Evolutionary conservation across 179 eudicot genomes (phyloP).

Genomic region (Silene noctiflora): DNA sequence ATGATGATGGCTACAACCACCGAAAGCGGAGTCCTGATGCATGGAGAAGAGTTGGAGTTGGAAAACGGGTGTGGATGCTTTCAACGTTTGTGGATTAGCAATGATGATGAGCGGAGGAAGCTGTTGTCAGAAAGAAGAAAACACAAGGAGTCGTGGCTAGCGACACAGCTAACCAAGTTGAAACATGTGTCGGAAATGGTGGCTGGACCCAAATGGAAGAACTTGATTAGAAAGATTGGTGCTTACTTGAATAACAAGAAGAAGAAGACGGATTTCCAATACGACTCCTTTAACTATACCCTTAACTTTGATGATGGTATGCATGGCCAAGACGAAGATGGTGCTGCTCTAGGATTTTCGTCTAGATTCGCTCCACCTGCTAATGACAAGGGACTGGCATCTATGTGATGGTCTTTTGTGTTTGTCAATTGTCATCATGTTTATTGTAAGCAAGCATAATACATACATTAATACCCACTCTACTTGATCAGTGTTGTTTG

Average conservation of each 20-base stretch:
- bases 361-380: slow-evolving; percentile 43
- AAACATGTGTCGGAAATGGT: slow-evolving; percentile 56
- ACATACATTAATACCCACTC: too few species aligned
- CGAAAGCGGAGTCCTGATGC: slow-evolving; percentile 21
- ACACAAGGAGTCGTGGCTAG: slow-evolving; percentile 36
- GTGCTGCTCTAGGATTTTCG: slow-evolving; percentile 30
- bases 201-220: slow-evolving; percentile 91
- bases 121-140: slow-evolving; percentile 28
- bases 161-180: slow-evolving; percentile 30
- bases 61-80: slow-evolving; percentile 44
- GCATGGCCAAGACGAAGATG: slow-evolving; percentile 26
- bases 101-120: slow-evolving; percentile 14
- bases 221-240: slow-evolving; percentile 48
- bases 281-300: slow-evolving; percentile 60
- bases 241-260: slow-evolving; percentile 37
- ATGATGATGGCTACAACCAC: slow-evolving; percentile 3
- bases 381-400: slow-evolving; percentile 15
- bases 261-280: slow-evolving; percentile 35
- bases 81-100: slow-evolving; percentile 24
- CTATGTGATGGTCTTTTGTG: not conserved
- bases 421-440: not conserved
- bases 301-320: slow-evolving; percentile 59
- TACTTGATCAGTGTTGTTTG: too few species aligned
- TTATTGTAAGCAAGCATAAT: too few species aligned
- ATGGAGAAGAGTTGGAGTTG: slow-evolving; percentile 16